Percentiles rank a stretch among this genome's conserved stretches.
These are phyloP conservation scores for Psilocybe sp. DNA, from an alignment of 768 basidiomycete species.

Conservation along the genomic window DNA sequence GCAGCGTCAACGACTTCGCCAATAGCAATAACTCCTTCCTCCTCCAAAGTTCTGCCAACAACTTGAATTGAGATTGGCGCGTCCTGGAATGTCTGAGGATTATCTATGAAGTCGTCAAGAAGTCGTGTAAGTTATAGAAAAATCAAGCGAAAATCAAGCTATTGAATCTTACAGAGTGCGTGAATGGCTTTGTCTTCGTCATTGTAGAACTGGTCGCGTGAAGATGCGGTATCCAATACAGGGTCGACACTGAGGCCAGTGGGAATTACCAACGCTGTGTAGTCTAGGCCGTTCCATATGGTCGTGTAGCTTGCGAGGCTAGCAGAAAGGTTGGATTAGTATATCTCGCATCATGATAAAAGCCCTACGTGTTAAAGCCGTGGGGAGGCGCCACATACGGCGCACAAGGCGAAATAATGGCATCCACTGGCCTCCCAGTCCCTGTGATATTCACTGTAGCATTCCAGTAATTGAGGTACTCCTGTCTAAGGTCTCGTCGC, in stretches of 20 bases:
- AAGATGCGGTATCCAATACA: slow-evolving; percentile 42
- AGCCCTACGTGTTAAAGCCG: slow-evolving; percentile 29
- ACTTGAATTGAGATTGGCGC: slow-evolving; percentile 68
- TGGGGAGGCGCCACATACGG: slow-evolving; percentile 64
- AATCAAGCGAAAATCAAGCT: not conserved
- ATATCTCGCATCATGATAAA: not conserved
- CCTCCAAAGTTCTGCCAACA: slow-evolving; percentile 67
- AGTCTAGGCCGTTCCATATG: slow-evolving; percentile 72
- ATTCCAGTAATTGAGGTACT: slow-evolving; percentile 65
- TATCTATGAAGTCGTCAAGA: slow-evolving; percentile 41
- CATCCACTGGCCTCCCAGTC: slow-evolving; percentile 75
- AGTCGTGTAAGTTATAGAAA: not conserved
- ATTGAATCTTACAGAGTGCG: slow-evolving; percentile 49
- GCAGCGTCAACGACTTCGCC: slow-evolving; percentile 62
- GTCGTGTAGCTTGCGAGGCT: slow-evolving; percentile 54
- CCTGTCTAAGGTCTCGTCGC: slow-evolving; percentile 46
- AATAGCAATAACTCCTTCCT: slow-evolving; percentile 72
- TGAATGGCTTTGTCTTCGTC: slow-evolving; percentile 46
- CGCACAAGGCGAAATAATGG: slow-evolving; percentile 64
- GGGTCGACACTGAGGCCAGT: slow-evolving; percentile 56
- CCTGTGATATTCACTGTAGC: slow-evolving; percentile 47
- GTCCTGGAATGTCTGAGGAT: slow-evolving; percentile 50
- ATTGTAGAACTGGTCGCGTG: slow-evolving; percentile 45
- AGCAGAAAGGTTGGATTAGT: not conserved
- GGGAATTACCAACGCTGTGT: slow-evolving; percentile 58